Evolutionary conservation across 768 basidiomycete species (phyloP).

Genomic region (Tulasnella calospora): DNA sequence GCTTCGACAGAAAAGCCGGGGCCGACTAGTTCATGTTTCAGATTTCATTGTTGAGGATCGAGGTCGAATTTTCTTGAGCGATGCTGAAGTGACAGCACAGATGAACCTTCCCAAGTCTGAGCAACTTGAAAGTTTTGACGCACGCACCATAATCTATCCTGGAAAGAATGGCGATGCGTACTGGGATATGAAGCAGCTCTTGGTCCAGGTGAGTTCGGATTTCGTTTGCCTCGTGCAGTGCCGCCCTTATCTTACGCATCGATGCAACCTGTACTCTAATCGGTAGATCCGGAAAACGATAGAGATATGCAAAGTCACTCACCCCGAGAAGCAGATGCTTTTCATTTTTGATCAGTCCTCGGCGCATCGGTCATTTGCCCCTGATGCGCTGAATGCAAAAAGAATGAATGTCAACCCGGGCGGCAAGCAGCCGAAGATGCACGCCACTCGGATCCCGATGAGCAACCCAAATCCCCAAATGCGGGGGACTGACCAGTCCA

Average conservation of each 20-base stretch:
- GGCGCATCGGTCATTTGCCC: slow-evolving; percentile 38
- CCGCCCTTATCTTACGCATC: no score
- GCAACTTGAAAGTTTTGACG: slow-evolving; percentile 31
- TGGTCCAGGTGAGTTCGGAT: slow-evolving; percentile 13
- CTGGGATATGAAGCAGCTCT: slow-evolving; percentile 27
- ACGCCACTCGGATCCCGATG: slow-evolving; percentile 36
- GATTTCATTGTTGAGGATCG: slow-evolving; percentile 40
- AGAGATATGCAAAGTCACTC: not conserved
- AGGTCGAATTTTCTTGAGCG: slow-evolving; percentile 34
- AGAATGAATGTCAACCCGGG: slow-evolving; percentile 45
- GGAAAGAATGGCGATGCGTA: slow-evolving; percentile 15
- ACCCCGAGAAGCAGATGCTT: slow-evolving; percentile 8
- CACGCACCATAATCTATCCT: slow-evolving; percentile 32
- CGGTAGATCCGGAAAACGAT: slow-evolving; percentile 1
- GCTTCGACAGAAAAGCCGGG: slow-evolving; percentile 36
- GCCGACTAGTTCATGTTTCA: slow-evolving; percentile 41
- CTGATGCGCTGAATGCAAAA: slow-evolving; percentile 42
- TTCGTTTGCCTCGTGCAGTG: no score
- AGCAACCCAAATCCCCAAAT: not conserved
- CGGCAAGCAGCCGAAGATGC: slow-evolving; percentile 38
- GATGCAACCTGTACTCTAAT: no score
- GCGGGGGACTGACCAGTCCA: not conserved
- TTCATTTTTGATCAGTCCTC: slow-evolving; percentile 29
- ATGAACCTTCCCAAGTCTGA: slow-evolving; percentile 23
- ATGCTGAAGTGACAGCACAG: slow-evolving; percentile 28